Evolutionary conservation across 2,329 filamentous ascomycete species (phyloP).

Genomic region (Penicillium decumbens): DNA sequence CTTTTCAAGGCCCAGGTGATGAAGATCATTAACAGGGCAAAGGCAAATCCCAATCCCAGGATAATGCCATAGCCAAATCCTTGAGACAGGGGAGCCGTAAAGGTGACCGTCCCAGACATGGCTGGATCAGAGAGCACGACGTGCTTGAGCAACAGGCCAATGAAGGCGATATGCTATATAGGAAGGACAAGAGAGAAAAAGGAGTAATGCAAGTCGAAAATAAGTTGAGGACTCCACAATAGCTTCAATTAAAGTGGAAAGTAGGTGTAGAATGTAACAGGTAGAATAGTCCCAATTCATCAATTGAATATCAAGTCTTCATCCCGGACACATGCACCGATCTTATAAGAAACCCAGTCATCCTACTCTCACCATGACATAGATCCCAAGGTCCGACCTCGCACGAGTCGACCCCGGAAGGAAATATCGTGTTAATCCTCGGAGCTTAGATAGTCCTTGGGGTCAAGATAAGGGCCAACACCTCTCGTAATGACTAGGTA

Average conservation of each 20-base stretch:
- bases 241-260: background rate
- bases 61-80: conserved; percentile 75
- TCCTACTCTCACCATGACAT: background rate
- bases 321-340: background rate
- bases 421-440: background rate
- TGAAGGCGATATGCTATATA: background rate
- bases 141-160: background rate
- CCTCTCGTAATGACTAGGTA: conserved; percentile 16
- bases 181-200: background rate
- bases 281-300: background rate
- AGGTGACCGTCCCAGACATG: conserved; percentile 26
- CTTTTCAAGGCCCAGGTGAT: conserved; percentile 67
- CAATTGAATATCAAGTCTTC: background rate
- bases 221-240: background rate
- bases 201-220: background rate
- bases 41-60: conserved; percentile 67
- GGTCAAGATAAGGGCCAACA: conserved; percentile 16
- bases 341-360: background rate
- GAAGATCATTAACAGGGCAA: conserved; percentile 69
- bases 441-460: conserved; percentile 21
- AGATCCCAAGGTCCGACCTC: conserved; percentile 21
- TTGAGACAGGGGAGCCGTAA: conserved; percentile 44
- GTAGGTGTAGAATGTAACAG: background rate
- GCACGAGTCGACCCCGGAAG: conserved; percentile 12
- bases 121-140: background rate